Evolutionary conservation across 2,329 filamentous ascomycete species (phyloP).

Genomic region (Penicillium frequentans): DNA sequence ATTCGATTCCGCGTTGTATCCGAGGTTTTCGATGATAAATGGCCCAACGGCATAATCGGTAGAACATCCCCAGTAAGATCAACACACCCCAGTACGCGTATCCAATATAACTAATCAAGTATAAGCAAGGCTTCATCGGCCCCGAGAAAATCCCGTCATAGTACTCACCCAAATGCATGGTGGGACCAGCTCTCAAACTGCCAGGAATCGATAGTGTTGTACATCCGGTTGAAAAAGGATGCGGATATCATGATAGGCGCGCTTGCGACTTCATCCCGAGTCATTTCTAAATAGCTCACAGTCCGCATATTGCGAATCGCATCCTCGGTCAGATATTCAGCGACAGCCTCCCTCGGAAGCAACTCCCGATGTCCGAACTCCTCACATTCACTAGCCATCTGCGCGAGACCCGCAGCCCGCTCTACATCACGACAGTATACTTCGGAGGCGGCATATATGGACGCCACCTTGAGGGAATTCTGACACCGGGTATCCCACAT

Average conservation of each 20-base stretch:
- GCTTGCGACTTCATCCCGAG: conserved; percentile 17
- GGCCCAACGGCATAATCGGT: conserved; percentile 28
- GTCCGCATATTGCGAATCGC: conserved; percentile 34
- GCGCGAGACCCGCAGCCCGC: conserved; percentile 22
- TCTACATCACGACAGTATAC: conserved; percentile 31
- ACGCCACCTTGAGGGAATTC: conserved; percentile 33
- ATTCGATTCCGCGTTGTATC: background rate
- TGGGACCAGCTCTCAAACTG: conserved; percentile 36
- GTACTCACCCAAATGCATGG: conserved; percentile 39
- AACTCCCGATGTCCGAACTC: conserved; percentile 26
- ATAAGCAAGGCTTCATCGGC: background rate
- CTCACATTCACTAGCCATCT: conserved; percentile 22
- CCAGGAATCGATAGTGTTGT: conserved; percentile 36
- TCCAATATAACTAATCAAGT: conserved; percentile 21
- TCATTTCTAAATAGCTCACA: conserved; percentile 33
- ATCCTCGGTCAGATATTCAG: conserved; percentile 33
- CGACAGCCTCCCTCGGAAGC: conserved; percentile 28
- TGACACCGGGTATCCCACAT: conserved; percentile 30
- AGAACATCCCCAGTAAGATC: conserved; percentile 34
- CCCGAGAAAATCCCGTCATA: background rate
- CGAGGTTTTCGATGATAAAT: conserved; percentile 11
- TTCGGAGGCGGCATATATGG: conserved; percentile 38
- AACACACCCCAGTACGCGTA: conserved; percentile 44
- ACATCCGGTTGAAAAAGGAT: conserved; percentile 29
- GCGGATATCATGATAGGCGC: conserved; percentile 33